Conservation (phyloP, 805 yeast species). For the Yamadazyma laniorum region DNA sequence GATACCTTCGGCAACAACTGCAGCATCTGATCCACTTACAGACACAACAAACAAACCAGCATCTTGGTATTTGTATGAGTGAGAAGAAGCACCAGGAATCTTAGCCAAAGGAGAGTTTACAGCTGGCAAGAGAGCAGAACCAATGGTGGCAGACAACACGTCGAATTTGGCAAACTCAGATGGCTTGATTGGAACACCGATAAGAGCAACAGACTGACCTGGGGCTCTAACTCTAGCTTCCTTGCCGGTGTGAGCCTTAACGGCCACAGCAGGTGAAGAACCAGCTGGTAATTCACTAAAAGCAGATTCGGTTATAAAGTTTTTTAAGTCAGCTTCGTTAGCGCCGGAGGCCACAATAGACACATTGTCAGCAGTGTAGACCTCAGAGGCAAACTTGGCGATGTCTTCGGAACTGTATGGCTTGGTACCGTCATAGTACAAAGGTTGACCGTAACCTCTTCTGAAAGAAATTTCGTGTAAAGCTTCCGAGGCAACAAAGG, state of each 20-base stretch:
- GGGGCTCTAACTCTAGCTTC: slow-evolving; percentile 63
- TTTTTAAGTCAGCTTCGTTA: slow-evolving; percentile 62
- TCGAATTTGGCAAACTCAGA: slow-evolving; percentile 65
- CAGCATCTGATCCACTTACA: slow-evolving; percentile 52
- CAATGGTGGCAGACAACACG: slow-evolving; percentile 67
- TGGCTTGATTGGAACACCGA: slow-evolving; percentile 75
- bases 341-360: slow-evolving; percentile 75
- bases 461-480: slow-evolving; percentile 82
- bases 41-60: slow-evolving; percentile 77
- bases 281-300: slow-evolving; percentile 66
- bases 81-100: slow-evolving; percentile 49
- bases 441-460: slow-evolving; percentile 82
- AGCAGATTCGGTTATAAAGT: slow-evolving; percentile 64
- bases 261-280: slow-evolving; percentile 41
- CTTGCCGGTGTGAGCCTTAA: slow-evolving; percentile 57
- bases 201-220: slow-evolving; percentile 69
- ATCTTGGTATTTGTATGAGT: slow-evolving; percentile 65
- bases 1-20: slow-evolving; percentile 59
- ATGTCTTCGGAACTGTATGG: slow-evolving; percentile 61
- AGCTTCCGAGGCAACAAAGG: slow-evolving; percentile 67
- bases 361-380: slow-evolving; percentile 68
- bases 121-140: slow-evolving; percentile 56
- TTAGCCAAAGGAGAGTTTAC: slow-evolving; percentile 49
- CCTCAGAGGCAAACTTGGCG: slow-evolving; percentile 60
- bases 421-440: slow-evolving; percentile 66